Evolutionary conservation across 2,329 filamentous ascomycete genomes (phyloP).

Genomic region (Hirsutella thompsonii): DNA sequence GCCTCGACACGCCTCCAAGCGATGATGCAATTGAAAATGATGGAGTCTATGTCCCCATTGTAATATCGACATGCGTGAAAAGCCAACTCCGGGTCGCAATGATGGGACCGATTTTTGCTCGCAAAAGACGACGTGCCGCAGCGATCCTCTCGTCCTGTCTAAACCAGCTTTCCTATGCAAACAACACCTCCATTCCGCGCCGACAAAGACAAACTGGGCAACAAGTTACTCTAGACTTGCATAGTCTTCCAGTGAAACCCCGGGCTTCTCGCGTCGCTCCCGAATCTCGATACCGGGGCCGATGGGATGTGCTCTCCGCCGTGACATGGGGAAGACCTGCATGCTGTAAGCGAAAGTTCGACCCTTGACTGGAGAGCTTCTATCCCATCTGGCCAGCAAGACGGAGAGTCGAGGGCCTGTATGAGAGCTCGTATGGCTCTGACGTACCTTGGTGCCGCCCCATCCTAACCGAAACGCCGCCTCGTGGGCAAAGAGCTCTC

Average conservation of each 20-base stretch:
- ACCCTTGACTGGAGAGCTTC: background rate
- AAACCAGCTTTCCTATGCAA: background rate
- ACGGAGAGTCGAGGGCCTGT: too few species aligned
- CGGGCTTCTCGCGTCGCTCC: slow-evolving; percentile 47
- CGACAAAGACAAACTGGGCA: background rate
- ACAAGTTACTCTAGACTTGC: slow-evolving; percentile 49
- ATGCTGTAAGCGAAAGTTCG: slow-evolving; percentile 3
- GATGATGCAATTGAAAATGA: too few species aligned
- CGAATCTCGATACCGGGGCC: slow-evolving; percentile 76
- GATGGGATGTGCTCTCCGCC: slow-evolving; percentile 52
- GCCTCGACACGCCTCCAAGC: too few species aligned
- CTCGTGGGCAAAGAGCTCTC: slow-evolving; percentile 93
- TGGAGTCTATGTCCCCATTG: too few species aligned
- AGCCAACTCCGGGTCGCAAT: too few species aligned
- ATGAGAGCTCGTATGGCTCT: background rate
- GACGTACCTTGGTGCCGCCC: slow-evolving; percentile 77
- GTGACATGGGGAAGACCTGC: slow-evolving; percentile 43
- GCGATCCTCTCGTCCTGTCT: background rate
- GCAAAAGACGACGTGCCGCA: too few species aligned
- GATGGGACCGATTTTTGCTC: too few species aligned
- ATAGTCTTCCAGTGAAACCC: slow-evolving; percentile 49
- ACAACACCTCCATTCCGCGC: slow-evolving; percentile 4
- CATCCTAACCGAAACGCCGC: slow-evolving; percentile 86
- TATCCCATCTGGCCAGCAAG: background rate
- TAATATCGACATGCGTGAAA: too few species aligned